Base-by-base conservation (phyloP, 805 yeast species). In the Candida palmyrensis region DNA sequence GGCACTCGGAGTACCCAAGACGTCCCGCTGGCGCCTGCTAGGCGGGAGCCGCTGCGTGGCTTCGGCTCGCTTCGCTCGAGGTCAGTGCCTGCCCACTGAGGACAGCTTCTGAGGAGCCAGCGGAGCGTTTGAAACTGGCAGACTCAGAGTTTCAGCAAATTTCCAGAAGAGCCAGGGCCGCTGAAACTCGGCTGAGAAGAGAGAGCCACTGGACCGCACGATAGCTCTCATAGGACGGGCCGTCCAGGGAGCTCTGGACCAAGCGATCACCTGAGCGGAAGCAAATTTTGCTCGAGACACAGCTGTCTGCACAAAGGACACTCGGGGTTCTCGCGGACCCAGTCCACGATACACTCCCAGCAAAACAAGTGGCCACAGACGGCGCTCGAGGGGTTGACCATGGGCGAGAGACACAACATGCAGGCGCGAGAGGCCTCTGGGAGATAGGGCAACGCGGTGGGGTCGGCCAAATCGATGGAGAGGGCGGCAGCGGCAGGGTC, bases 311-410 rank as follows among this genome's bases (percentile, higher is more conserved):
- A 92, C 18, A 92, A 62, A 0, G 98, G 97, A 52, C 98, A 90
- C 49, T 88, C 96, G 0, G 87, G 80, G 33, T 73, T 71, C 43
- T 88, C 96, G 41, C 86, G 68, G 38, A 88, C 76, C 97, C 97
- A 90, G 45, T 84, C 95, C 5, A 78, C 68, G 4, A 88, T 77
- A 53, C 97, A 90, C 5, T 66, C 68, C 97, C 97, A 90, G 58
- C 98, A 90, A 55, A 85, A 90, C 11, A 86, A 37, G 54, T 90
- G 98, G 0, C 97, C 98, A 58, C 98, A 90, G 4, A 79, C 74
- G 0, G 95, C 87, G 39, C 85, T 75, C 1, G 95, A 66, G 4
- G 98, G 97, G 40, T 84, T 75, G 1, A 60, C 66, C 92, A 90
- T 84, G 11, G 72, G 67, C 6, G 83, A 79, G 16, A 90, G 67